Percentiles rank a stretch among this genome's conserved stretches.
Conservation (phyloP, 2,329 filamentous ascomycete genomes). For the Zymoseptoria crescenta region DNA sequence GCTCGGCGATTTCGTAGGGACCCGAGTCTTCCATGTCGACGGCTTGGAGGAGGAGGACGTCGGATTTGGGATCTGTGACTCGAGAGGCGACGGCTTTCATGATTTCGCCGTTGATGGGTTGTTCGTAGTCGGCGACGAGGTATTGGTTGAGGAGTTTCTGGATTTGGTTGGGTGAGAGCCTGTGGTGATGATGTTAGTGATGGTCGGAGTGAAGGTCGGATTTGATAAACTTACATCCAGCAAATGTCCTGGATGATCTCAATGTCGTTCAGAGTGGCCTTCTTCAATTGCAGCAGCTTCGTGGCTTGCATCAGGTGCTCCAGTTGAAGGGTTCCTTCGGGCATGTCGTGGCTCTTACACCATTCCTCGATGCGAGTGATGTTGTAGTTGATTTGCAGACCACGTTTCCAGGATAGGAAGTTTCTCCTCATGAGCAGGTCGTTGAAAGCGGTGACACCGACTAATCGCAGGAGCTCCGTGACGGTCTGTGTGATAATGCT, state of each 20-base stretch:
- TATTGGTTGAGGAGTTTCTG: constrained; percentile 99
- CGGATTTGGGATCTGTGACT: constrained; percentile 89
- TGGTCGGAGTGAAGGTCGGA: neutral
- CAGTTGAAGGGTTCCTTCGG: constrained; percentile 90
- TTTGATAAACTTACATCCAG: constrained; percentile 78
- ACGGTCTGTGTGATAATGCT: constrained; percentile 92
- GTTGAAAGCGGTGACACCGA: constrained; percentile 97
- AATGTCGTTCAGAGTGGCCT: constrained; percentile 96
- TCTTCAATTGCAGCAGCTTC: constrained; percentile 96
- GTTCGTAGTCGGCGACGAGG: constrained; percentile 95
- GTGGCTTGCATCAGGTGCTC: constrained; percentile 99
- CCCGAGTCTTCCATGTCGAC: constrained; percentile 99
- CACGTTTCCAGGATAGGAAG: constrained; percentile 98
- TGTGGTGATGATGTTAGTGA: constrained; percentile 31
- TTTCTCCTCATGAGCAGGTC: constrained; percentile 95
- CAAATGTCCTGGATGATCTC: constrained; percentile 99
- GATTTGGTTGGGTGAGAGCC: constrained; percentile 96
- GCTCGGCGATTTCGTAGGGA: constrained; percentile 96
- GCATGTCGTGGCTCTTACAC: constrained; percentile 99
- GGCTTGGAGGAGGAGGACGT: constrained; percentile 83
- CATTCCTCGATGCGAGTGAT: constrained; percentile 98
- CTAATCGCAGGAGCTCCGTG: constrained; percentile 83
- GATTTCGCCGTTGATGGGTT: constrained; percentile 98
- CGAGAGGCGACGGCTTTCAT: constrained; percentile 98
- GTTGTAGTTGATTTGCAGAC: constrained; percentile 99